Evolutionary conservation across 805 yeast species (phyloP).

Genomic region (Nakazawaea molendinolei): DNA sequence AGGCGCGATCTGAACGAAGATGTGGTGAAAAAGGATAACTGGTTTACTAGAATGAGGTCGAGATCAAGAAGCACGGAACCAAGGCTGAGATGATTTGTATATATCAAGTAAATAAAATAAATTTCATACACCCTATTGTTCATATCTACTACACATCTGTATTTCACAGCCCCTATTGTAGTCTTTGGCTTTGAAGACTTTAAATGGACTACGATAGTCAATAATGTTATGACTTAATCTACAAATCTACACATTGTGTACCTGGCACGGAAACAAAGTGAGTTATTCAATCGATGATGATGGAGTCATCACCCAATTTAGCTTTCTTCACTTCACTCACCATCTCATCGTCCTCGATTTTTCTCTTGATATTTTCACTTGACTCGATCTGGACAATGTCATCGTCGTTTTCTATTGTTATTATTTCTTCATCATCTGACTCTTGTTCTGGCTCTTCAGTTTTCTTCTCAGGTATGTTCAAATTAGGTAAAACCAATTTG

Average conservation of each 20-base stretch:
- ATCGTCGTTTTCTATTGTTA: constrained; percentile 15
- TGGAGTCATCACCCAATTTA: too few relatives aligned
- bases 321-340: constrained; percentile 11
- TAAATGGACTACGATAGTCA: too few relatives aligned
- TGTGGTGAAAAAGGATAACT: constrained; percentile 29
- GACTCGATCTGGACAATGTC: constrained; percentile 18
- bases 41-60: constrained; percentile 40
- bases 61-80: constrained; percentile 18
- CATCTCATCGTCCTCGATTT: constrained; percentile 9
- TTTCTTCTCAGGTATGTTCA: constrained; percentile 18
- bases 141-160: too few relatives aligned
- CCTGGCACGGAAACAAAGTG: too few relatives aligned
- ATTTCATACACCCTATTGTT: too few relatives aligned
- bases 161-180: too few relatives aligned
- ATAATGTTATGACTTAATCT: too few relatives aligned
- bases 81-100: too few relatives aligned
- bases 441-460: background rate
- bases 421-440: constrained; percentile 12
- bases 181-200: too few relatives aligned
- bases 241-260: too few relatives aligned
- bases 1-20: constrained; percentile 21
- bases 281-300: constrained; percentile 6
- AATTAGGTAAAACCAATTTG: constrained; percentile 23
- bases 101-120: too few relatives aligned
- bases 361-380: constrained; percentile 9